Conservation (phyloP, 305 asterid species). For the Fraxinus latifolia region DNA sequence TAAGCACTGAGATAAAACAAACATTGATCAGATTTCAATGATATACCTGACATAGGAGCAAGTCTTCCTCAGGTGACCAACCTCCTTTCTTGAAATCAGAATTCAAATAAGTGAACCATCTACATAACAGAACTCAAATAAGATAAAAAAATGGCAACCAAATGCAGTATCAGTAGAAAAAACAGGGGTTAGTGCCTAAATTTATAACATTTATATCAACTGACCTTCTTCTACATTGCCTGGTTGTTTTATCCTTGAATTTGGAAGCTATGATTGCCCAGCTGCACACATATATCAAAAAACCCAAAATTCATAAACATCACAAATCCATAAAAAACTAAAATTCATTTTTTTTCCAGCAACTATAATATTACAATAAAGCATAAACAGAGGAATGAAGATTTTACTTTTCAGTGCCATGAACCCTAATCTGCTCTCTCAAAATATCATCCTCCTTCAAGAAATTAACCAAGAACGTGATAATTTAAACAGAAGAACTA, state of each 20-base stretch:
- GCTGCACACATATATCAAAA: conserved; percentile 39
- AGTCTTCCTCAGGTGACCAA: conserved; percentile 98
- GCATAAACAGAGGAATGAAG: conserved; percentile 25
- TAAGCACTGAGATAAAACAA: neutral
- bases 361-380: conserved; percentile 18
- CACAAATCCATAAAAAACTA: conserved; percentile 16
- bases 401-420: conserved; percentile 83
- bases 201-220: conserved; percentile 30
- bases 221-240: conserved; percentile 98
- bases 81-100: conserved; percentile 99
- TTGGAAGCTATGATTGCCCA: conserved; percentile 91
- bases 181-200: conserved; percentile 21
- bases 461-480: conserved; percentile 12
- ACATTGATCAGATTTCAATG: neutral
- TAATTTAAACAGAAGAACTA: neutral
- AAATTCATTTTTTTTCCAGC: neutral
- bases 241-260: conserved; percentile 90
- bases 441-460: conserved; percentile 94
- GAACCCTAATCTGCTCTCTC: conserved; percentile 83
- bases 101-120: conserved; percentile 98
- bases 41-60: conserved; percentile 88
- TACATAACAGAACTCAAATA: conserved; percentile 34
- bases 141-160: neutral
- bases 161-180: neutral
- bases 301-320: conserved; percentile 27